phyloP scores from a whole-genome alignment of 192 early-diverging fungal species.

The Backusella tuberculispora region DNA sequence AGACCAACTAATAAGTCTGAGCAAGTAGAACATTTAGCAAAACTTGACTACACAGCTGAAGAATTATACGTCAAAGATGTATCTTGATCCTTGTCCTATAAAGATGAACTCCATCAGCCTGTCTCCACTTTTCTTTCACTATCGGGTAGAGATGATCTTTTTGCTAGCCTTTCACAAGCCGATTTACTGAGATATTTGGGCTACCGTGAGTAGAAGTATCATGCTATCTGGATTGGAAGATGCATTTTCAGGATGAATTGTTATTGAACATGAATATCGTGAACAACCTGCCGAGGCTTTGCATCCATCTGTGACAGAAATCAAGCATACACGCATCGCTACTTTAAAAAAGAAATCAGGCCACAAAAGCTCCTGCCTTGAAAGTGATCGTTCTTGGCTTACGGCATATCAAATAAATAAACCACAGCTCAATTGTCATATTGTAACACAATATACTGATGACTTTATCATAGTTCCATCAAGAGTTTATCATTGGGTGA shows the following conservation, averaged over 20 bases:
- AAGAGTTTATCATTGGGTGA: slow-evolving; percentile 38
- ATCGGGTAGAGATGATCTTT: slow-evolving; percentile 28
- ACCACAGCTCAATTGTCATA: slow-evolving; percentile 15
- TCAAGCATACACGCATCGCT: neutral
- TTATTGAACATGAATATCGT: slow-evolving; percentile 15
- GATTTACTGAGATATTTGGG: slow-evolving; percentile 36
- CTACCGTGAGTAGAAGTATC: slow-evolving; percentile 40
- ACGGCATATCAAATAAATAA: neutral
- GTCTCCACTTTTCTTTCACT: slow-evolving; percentile 28
- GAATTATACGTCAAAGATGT: slow-evolving; percentile 34
- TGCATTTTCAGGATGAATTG: slow-evolving; percentile 26
- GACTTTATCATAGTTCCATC: slow-evolving; percentile 42
- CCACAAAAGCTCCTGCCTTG: slow-evolving; percentile 19
- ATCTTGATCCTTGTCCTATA: slow-evolving; percentile 20
- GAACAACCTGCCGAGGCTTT: neutral
- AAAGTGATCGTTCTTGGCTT: slow-evolving; percentile 31
- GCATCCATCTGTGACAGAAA: neutral
- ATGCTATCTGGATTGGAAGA: slow-evolving; percentile 28
- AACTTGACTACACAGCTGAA: neutral
- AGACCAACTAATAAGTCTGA: neutral
- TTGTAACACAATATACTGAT: slow-evolving; percentile 33
- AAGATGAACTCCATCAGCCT: neutral
- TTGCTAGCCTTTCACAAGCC: slow-evolving; percentile 23
- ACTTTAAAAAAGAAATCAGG: neutral
- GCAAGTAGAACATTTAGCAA: neutral